Evolutionary conservation across 2,329 filamentous ascomycete genomes (phyloP).

Genomic region (Epichloe scottii): DNA sequence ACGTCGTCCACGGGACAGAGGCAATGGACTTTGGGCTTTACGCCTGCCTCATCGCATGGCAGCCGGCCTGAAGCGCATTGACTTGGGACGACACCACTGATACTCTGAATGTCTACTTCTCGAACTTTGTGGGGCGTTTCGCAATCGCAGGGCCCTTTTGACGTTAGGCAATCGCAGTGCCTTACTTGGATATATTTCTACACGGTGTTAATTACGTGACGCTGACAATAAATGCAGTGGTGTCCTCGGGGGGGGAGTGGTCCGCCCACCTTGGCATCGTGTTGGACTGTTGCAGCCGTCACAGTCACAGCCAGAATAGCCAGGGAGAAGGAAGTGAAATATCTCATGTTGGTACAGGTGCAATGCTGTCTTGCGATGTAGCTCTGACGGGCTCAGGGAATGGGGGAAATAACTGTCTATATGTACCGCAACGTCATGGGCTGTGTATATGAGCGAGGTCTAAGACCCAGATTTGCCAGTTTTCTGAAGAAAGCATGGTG

Average conservation of each 20-base stretch:
- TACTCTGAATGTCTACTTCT: not conserved
- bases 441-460: too few species aligned
- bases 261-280: not conserved
- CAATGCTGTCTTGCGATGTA: not conserved
- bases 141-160: not conserved
- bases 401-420: too few species aligned
- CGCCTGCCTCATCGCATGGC: too few species aligned
- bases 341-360: not conserved
- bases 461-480: too few species aligned
- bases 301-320: not conserved
- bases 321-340: not conserved
- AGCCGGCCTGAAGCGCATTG: too few species aligned
- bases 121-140: not conserved
- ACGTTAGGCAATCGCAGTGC: not conserved
- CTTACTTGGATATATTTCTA: not conserved
- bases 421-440: too few species aligned
- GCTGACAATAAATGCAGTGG: not conserved
- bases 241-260: not conserved
- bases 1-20: not conserved
- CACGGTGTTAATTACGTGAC: not conserved
- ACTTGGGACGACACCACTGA: not conserved
- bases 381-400: too few species aligned
- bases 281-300: not conserved
- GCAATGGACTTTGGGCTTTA: not conserved
- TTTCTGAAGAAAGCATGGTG: too few species aligned